Base-by-base conservation (phyloP, 1,139 yeast genomes). In the Kodamaea ohmeri region DNA sequence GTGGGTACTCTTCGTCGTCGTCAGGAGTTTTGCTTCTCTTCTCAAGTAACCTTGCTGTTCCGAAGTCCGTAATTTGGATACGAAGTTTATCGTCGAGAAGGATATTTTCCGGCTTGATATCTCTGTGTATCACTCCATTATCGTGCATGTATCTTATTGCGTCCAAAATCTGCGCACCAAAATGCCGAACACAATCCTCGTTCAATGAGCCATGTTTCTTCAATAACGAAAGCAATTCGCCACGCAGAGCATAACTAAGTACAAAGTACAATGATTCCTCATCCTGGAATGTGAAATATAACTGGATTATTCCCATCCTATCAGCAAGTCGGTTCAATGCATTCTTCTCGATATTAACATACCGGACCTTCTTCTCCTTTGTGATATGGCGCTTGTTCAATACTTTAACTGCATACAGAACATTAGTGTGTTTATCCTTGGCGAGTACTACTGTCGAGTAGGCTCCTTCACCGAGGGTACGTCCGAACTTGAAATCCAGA, bases 241-340 rank as follows among this genome's bases (percentile, higher is more conserved):
- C 99, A 49, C 88, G 86, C 31, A 95, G 76, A 0, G 98, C 97
- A 57, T 78, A 86, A 56, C 92, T 97, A 41, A 92, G 77, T 15
- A 92, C 98, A 63, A 88, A 94, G 61, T 89, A 92, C 36, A 94
- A 69, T 11, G 90, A 83, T 41, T 80, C 77, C 40, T 86, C 85
- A 59, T 94, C 98, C 58, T 92, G 98, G 59, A 92, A 92, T 0
- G 98, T 92, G 60, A 87, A 94, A 56, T 86, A 87, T 34, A 92
- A 70, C 13, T 92, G 81, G 16, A 92, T 89, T 33, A 92, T 78
- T 1, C 98, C 98, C 32, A 59, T 53, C 33, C 72, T 44, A 40
- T 83, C 81, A 21, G 90, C 92, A 41, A 92, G 68, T 30, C 95
- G 65, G 57, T 90, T 89, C 51, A 94, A 69, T 1, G 97, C 92